phyloP scores from a whole-genome alignment of 306 rosid species.

The Pterocarpus santalinus region DNA sequence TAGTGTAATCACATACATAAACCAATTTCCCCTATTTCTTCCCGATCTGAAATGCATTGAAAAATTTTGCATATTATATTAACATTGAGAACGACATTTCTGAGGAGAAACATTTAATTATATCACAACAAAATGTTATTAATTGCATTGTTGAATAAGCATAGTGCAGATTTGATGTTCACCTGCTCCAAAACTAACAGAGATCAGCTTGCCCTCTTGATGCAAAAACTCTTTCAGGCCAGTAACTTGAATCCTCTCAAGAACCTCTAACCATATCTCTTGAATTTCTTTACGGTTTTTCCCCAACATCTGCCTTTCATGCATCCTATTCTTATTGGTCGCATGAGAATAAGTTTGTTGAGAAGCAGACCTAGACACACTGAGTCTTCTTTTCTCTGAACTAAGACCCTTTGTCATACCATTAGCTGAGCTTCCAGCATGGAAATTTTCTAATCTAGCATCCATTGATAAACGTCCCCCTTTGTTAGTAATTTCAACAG shows the following conservation, averaged over 20 bases:
- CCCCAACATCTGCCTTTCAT: slow-evolving; percentile 60
- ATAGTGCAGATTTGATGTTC: slow-evolving; percentile 40
- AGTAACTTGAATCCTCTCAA: slow-evolving; percentile 72
- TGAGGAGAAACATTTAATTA: not conserved
- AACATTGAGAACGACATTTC: not conserved
- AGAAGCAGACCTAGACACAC: slow-evolving; percentile 59
- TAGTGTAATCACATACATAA: slow-evolving; percentile 12
- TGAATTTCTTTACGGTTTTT: slow-evolving; percentile 64
- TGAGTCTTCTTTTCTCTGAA: slow-evolving; percentile 65
- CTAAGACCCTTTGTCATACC: slow-evolving; percentile 54
- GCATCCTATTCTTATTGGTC: slow-evolving; percentile 52
- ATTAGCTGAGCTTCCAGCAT: slow-evolving; percentile 67
- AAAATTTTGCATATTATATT: not conserved
- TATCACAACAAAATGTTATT: slow-evolving; percentile 26
- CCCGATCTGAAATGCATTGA: not conserved
- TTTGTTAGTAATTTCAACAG: slow-evolving; percentile 58
- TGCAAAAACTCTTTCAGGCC: slow-evolving; percentile 79
- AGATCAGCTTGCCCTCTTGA: slow-evolving; percentile 85
- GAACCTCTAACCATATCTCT: slow-evolving; percentile 94
- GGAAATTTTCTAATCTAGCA: slow-evolving; percentile 56
- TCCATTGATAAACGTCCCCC: slow-evolving; percentile 63
- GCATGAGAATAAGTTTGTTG: slow-evolving; percentile 55
- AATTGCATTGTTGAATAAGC: slow-evolving; percentile 29
- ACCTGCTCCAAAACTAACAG: slow-evolving; percentile 94
- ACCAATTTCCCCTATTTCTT: slow-evolving; percentile 3